phyloP scores from a whole-genome alignment of 805 yeast genomes.

The Grigorovia yakushimaensis region DNA sequence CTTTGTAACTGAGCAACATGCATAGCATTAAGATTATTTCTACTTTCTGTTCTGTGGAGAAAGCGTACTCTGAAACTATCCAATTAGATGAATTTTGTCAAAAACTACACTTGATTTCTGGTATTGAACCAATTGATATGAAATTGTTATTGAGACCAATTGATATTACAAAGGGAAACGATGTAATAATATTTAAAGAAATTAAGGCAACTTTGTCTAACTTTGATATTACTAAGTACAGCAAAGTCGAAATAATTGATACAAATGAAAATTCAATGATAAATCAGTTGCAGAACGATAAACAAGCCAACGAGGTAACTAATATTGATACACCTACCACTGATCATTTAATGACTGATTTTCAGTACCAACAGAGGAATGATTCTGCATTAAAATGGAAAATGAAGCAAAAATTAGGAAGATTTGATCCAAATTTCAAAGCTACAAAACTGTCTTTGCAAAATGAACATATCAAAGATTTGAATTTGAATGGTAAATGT shows the following conservation, averaged over 20 bases:
- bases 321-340: slow-evolving; percentile 9
- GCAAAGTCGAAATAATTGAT: slow-evolving; percentile 37
- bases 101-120: slow-evolving; percentile 19
- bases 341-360: slow-evolving; percentile 17
- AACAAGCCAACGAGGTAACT: not conserved
- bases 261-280: slow-evolving; percentile 43
- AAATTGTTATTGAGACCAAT: slow-evolving; percentile 5
- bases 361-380: slow-evolving; percentile 39
- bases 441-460: slow-evolving; percentile 20
- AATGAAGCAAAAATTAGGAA: slow-evolving; percentile 53
- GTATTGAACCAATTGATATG: slow-evolving; percentile 23
- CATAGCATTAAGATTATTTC: slow-evolving; percentile 10
- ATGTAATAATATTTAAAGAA: not conserved
- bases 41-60: slow-evolving; percentile 14
- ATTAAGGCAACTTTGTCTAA: not conserved
- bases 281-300: slow-evolving; percentile 26
- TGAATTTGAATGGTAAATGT: slow-evolving; percentile 47
- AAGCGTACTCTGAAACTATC: slow-evolving; percentile 11
- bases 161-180: not conserved
- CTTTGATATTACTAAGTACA: not conserved
- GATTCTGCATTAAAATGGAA: slow-evolving; percentile 77
- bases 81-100: slow-evolving; percentile 14
- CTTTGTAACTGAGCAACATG: no score
- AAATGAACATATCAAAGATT: slow-evolving; percentile 24
- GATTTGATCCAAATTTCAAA: slow-evolving; percentile 50